Percentiles rank a stretch among this genome's conserved stretches.
phyloP scores from a whole-genome alignment of 108 stramenopile species.

The Schizochytrium sp. region DNA sequence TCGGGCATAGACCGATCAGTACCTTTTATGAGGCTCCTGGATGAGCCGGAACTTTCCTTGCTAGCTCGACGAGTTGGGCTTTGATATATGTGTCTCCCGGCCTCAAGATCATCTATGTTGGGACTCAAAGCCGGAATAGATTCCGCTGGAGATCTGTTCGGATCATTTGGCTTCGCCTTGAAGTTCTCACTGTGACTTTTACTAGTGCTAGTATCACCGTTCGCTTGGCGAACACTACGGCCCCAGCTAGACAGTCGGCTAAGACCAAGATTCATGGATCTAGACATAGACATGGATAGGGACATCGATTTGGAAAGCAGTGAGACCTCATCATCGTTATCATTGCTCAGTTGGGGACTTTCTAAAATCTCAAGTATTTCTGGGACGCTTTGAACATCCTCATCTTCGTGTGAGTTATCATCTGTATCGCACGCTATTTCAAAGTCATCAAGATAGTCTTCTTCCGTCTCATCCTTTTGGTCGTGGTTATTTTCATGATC shows the following conservation, averaged over 20 bases:
- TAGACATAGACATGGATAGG: conserved; percentile 30
- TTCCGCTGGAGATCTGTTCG: neutral
- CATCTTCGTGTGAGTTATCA: neutral
- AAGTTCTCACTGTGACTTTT: neutral
- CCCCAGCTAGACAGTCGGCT: conserved; percentile 21
- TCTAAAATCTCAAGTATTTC: neutral
- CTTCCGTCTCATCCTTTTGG: neutral
- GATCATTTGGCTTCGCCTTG: neutral
- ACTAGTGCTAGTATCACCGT: neutral
- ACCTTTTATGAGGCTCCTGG: neutral
- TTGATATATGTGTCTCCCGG: neutral
- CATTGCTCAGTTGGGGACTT: neutral
- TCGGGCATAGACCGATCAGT: neutral
- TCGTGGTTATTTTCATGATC: neutral
- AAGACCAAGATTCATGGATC: neutral
- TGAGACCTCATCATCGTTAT: conserved; percentile 1
- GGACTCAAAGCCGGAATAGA: neutral
- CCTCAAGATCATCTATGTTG: conserved; percentile 1
- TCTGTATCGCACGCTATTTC: neutral
- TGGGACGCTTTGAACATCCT: neutral
- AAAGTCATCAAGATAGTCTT: conserved; percentile 10
- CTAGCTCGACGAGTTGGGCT: neutral
- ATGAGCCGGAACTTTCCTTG: neutral
- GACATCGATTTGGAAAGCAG: conserved; percentile 1
- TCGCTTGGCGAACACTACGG: neutral